Percentiles rank a stretch among this genome's conserved stretches.
phyloP scores from a whole-genome alignment of 2,329 filamentous ascomycete genomes.

The Diaporthe aspalathi region DNA sequence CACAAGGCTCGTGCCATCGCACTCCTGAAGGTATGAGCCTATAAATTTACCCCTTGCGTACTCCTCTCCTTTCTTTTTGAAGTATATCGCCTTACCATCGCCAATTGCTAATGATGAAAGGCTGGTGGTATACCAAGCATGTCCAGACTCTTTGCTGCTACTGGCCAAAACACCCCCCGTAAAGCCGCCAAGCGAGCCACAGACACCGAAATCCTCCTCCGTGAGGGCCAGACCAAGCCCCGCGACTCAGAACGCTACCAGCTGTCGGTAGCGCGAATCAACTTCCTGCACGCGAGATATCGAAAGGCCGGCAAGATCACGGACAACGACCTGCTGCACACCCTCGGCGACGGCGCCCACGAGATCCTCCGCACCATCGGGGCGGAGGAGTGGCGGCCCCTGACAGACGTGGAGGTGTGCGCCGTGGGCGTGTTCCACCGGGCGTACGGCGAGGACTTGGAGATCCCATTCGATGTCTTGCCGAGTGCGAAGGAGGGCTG shows the following conservation, averaged over 20 bases:
- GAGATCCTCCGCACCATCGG: background rate
- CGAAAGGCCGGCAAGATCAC: background rate
- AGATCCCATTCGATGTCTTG: background rate
- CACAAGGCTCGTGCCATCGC: conserved; percentile 4
- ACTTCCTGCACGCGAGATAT: background rate
- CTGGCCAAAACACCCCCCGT: background rate
- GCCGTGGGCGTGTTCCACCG: conserved; percentile 1
- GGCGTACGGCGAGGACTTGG: conserved; percentile 1
- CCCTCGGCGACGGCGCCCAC: conserved; percentile 1
- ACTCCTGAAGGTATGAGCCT: background rate
- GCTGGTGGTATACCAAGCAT: conserved; percentile 11
- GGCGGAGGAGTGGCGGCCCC: background rate
- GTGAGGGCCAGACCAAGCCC: background rate
- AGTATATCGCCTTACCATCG: no score
- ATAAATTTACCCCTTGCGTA: no score
- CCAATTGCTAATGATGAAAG: background rate
- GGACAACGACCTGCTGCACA: background rate
- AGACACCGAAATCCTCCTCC: conserved; percentile 3
- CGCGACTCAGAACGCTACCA: background rate
- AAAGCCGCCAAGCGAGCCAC: conserved; percentile 5
- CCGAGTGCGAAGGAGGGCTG: background rate
- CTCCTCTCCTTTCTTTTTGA: no score
- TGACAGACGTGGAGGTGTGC: conserved; percentile 2
- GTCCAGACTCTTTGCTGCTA: conserved; percentile 4
- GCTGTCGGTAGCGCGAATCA: background rate